Percentiles rank a stretch among this genome's conserved stretches.
These are phyloP conservation scores for Trichoderma sp. DNA, from an alignment of 2,329 filamentous ascomycete species.

Conservation along the genomic window DNA sequence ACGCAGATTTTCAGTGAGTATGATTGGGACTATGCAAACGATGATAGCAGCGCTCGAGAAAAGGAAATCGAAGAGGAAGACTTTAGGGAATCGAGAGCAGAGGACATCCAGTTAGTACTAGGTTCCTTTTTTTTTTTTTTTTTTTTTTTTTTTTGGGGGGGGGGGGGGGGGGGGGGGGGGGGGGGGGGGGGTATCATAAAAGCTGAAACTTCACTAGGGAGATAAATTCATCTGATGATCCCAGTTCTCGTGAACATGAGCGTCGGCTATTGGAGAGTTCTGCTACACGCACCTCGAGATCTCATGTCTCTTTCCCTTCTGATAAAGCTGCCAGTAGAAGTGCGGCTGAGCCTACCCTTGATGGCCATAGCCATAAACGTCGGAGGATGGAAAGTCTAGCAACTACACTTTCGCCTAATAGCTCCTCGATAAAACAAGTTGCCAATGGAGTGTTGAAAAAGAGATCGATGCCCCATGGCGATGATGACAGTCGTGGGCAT, in stretches of 20 bases:
- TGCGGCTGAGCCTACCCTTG: neutral
- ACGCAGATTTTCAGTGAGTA: neutral
- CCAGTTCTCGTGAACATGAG: neutral
- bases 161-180: too few species aligned
- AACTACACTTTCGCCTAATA: neutral
- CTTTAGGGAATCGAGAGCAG: neutral
- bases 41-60: neutral
- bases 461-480: neutral
- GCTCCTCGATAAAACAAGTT: neutral
- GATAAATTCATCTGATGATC: neutral
- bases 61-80: neutral
- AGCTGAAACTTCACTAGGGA: neutral
- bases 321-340: neutral
- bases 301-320: neutral
- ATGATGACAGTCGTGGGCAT: neutral
- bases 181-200: too few species aligned
- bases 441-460: neutral
- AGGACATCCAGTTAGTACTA: neutral
- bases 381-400: neutral
- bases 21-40: neutral
- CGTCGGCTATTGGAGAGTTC: neutral
- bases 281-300: neutral
- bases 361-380: neutral
- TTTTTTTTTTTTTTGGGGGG: too few species aligned
- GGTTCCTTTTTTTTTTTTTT: neutral